These are phyloP conservation scores for Drosera capensis DNA, from an alignment of 148 eudicot species.

Conservation along the genomic window DNA sequence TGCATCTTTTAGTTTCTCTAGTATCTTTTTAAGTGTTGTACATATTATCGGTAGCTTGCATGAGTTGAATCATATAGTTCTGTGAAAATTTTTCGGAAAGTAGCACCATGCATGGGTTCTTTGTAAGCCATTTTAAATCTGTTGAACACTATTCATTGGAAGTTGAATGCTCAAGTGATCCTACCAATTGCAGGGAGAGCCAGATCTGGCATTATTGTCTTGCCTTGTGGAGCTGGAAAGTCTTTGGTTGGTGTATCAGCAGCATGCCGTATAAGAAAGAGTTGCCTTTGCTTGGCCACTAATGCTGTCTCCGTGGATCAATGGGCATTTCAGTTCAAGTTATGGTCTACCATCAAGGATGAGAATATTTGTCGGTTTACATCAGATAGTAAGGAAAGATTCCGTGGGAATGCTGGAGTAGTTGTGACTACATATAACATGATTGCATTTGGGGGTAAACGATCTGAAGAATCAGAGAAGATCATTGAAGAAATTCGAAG, in stretches of 20 bases:
- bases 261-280: slow-evolving; percentile 80
- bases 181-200: slow-evolving; percentile 96
- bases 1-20: no score
- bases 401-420: slow-evolving; percentile 81
- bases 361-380: slow-evolving; percentile 93
- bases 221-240: slow-evolving; percentile 99
- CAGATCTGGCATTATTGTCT: slow-evolving; percentile 91
- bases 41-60: no score
- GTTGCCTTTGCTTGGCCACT: slow-evolving; percentile 94
- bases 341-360: slow-evolving; percentile 92
- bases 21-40: no score
- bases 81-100: no score
- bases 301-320: slow-evolving; percentile 99
- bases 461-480: slow-evolving; percentile 97
- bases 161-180: no score
- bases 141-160: background rate
- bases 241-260: slow-evolving; percentile 98
- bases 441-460: slow-evolving; percentile 98
- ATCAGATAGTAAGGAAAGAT: slow-evolving; percentile 94
- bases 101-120: background rate
- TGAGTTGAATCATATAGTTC: no score
- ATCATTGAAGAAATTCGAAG: slow-evolving; percentile 94
- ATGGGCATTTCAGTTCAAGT: slow-evolving; percentile 97
- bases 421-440: slow-evolving; percentile 93
- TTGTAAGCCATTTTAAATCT: background rate